These are phyloP conservation scores for Hypomontagnella monticulosa DNA, from an alignment of 495 filamentous ascomycete genomes.

Conservation along the genomic window DNA sequence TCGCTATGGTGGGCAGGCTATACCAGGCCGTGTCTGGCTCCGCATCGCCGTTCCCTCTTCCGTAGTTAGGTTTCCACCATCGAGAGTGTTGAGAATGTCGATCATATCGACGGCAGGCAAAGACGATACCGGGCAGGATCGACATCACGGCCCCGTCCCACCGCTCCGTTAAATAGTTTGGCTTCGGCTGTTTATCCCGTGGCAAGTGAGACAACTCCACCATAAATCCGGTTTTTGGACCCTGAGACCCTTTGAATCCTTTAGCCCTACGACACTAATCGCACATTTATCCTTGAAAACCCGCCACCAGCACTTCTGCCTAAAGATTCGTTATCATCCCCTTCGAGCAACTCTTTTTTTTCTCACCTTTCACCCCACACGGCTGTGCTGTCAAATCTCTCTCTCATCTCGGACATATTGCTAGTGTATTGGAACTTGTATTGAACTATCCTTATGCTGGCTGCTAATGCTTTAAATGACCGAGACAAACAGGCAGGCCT, in stretches of 20 bases:
- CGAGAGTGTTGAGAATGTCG: conserved; percentile 12
- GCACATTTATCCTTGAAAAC: conserved; percentile 26
- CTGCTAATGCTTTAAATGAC: conserved; percentile 9
- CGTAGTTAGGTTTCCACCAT: conserved; percentile 18
- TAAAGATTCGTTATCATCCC: conserved; percentile 23
- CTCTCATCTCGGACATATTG: conserved; percentile 19
- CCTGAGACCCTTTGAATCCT: conserved; percentile 6
- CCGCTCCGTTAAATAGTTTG: conserved; percentile 32
- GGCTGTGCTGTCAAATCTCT: too few relatives aligned
- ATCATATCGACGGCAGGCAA: conserved; percentile 20
- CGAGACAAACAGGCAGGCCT: conserved; percentile 16
- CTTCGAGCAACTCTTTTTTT: not conserved
- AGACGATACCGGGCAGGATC: conserved; percentile 25
- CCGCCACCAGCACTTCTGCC: conserved; percentile 20
- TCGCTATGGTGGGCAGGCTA: conserved; percentile 20
- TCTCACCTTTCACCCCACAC: not conserved
- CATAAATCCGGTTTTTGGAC: conserved; percentile 34
- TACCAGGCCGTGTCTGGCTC: conserved; percentile 25
- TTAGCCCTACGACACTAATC: not conserved
- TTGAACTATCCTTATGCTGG: conserved; percentile 18
- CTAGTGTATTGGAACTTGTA: conserved; percentile 23
- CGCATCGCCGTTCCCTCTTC: conserved; percentile 12
- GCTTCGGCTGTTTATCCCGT: conserved; percentile 15
- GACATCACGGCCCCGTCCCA: conserved; percentile 28
- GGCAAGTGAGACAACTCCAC: conserved; percentile 6